Evolutionary conservation across 164 flowering plant genomes (phyloP).

Genomic region (Warburgia ugandensis): DNA sequence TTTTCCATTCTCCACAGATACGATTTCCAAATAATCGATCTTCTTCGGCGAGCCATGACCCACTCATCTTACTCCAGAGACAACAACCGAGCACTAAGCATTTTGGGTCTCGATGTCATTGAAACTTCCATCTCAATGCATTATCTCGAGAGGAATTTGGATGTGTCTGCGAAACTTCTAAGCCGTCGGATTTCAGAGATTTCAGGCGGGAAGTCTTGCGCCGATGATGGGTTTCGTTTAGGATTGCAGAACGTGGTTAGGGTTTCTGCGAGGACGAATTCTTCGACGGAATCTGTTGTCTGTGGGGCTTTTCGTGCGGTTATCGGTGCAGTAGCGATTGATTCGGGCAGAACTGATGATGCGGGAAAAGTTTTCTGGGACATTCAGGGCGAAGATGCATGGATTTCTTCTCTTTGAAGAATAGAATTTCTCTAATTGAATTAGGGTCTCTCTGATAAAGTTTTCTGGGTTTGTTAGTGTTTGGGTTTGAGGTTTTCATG

Average conservation of each 20-base stretch:
- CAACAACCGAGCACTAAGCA: constrained; percentile 57
- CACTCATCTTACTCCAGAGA: constrained; percentile 71
- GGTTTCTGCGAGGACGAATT: constrained; percentile 49
- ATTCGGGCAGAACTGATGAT: constrained; percentile 41
- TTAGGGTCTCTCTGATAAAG: too few species aligned
- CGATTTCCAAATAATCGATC: constrained; percentile 27
- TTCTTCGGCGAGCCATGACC: constrained; percentile 68
- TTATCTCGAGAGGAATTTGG: constrained; percentile 33
- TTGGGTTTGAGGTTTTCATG: too few species aligned
- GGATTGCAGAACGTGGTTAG: constrained; percentile 63
- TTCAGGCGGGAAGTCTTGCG: constrained; percentile 41
- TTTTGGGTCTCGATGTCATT: constrained; percentile 43
- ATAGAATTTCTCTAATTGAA: too few species aligned
- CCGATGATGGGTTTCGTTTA: constrained; percentile 38
- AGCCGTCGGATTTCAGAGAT: constrained; percentile 30
- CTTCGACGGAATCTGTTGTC: constrained; percentile 37
- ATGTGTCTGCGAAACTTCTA: constrained; percentile 43
- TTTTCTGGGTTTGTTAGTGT: too few species aligned
- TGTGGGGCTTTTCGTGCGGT: constrained; percentile 71
- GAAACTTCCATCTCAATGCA: constrained; percentile 36
- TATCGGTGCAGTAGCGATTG: constrained; percentile 73
- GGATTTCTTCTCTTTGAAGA: neutral
- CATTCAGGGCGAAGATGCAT: neutral
- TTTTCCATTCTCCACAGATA: constrained; percentile 29
- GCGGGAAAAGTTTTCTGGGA: constrained; percentile 51